Conservation (phyloP, 2,329 filamentous ascomycete genomes). For the Ustulina deusta region DNA sequence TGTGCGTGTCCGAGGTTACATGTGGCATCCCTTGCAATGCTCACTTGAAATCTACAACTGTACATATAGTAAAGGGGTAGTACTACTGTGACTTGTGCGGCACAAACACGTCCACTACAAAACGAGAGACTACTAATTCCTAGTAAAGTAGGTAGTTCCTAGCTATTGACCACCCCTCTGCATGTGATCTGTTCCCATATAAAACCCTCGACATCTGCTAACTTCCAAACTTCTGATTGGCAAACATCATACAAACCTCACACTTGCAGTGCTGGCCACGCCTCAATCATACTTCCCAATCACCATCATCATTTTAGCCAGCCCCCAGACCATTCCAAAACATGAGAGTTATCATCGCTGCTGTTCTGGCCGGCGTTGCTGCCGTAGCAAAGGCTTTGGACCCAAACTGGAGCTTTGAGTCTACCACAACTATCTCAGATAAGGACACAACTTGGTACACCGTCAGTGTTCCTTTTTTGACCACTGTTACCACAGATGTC, state of each 20-base stretch:
- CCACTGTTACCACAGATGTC: constrained; percentile 22
- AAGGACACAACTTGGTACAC: constrained; percentile 19
- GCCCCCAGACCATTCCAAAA: not conserved
- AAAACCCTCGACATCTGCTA: not conserved
- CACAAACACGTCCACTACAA: constrained; percentile 6
- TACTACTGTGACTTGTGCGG: constrained; percentile 4
- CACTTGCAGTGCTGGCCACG: not conserved
- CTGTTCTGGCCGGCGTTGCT: constrained; percentile 8
- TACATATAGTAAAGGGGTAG: not conserved
- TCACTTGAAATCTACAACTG: not conserved
- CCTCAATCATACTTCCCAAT: not conserved
- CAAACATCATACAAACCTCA: not conserved
- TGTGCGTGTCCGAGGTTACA: not conserved
- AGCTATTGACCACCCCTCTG: not conserved
- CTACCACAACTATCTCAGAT: constrained; percentile 24
- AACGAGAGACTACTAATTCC: not conserved
- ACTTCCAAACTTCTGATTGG: not conserved
- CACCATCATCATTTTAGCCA: not conserved
- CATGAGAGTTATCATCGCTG: constrained; percentile 19
- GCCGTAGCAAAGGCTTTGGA: not conserved
- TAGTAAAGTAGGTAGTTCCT: not conserved
- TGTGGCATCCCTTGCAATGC: not conserved
- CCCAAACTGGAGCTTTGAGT: constrained; percentile 29
- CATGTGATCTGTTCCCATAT: not conserved
- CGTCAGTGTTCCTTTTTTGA: constrained; percentile 19